Percentiles rank a stretch among this genome's conserved stretches.
Conservation (phyloP, 805 yeast genomes). For the Saccharomycopsis sp. region DNA sequence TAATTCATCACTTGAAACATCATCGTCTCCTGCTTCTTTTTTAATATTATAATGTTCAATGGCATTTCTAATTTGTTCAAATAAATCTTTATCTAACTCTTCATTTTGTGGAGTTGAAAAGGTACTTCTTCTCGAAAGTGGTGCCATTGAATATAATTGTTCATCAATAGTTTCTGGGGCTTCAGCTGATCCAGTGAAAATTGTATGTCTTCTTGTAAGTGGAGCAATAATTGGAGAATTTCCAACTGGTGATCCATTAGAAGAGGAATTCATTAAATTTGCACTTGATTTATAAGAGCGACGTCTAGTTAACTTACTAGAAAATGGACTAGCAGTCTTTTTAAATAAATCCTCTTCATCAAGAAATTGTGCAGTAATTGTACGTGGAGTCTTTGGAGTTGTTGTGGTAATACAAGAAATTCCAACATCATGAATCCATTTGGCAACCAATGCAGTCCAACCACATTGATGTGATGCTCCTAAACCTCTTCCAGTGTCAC, state of each 20-base stretch:
- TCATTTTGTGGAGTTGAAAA: conserved; percentile 11
- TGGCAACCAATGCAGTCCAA: conserved; percentile 90
- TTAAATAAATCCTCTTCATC: conserved; percentile 21
- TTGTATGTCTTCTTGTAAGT: conserved; percentile 20
- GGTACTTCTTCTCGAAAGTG: conserved; percentile 8
- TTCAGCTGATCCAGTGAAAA: background rate
- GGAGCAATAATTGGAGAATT: too few species aligned
- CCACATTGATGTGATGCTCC: conserved; percentile 96
- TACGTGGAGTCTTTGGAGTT: conserved; percentile 20
- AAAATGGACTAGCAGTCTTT: conserved; percentile 32
- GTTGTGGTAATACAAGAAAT: conserved; percentile 36
- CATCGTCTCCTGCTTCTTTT: conserved; percentile 27
- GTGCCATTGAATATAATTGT: background rate
- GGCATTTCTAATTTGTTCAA: conserved; percentile 33
- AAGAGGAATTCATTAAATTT: conserved; percentile 53
- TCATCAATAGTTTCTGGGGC: conserved; percentile 1
- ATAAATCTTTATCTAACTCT: conserved; percentile 23
- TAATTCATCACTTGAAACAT: conserved; percentile 44
- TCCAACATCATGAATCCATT: conserved; percentile 86
- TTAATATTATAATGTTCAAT: conserved; percentile 26
- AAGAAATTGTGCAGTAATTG: conserved; percentile 14
- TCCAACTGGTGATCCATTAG: too few species aligned
- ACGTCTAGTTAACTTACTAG: conserved; percentile 49
- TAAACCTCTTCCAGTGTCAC: conserved; percentile 87
- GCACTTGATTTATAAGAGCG: conserved; percentile 66